Evolutionary conservation across 768 basidiomycete species (phyloP).

Genomic region (Pulveroboletus sp.): DNA sequence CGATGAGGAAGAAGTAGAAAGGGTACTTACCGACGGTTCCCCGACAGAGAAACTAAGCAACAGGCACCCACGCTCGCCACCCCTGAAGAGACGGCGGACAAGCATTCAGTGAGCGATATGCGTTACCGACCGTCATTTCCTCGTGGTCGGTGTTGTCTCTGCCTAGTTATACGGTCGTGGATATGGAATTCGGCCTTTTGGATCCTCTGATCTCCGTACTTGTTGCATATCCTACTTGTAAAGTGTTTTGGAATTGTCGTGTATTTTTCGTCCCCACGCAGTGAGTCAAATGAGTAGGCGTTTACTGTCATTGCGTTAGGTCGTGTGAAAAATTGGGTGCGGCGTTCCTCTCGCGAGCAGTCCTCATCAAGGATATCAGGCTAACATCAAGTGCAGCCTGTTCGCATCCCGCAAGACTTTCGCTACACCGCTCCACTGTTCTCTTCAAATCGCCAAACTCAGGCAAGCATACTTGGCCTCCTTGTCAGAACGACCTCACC

Average conservation of each 20-base stretch:
- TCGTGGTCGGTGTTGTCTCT: conserved; percentile 11
- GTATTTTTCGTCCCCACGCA: conserved; percentile 20
- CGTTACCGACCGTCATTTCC: conserved; percentile 23
- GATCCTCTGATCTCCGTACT: conserved; percentile 7
- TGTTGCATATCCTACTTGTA: conserved; percentile 30
- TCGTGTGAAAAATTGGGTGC: conserved; percentile 24
- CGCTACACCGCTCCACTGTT: background rate
- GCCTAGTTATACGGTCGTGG: conserved; percentile 9
- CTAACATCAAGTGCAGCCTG: conserved; percentile 24
- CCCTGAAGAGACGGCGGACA: conserved; percentile 50
- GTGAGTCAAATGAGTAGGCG: background rate
- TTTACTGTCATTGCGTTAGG: conserved; percentile 1
- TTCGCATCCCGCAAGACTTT: conserved; percentile 8
- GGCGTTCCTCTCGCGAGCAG: conserved; percentile 15
- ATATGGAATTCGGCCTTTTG: conserved; percentile 2
- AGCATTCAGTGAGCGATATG: conserved; percentile 12
- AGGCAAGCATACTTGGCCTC: conserved; percentile 3
- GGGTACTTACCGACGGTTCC: conserved; percentile 21
- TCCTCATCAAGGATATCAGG: conserved; percentile 27
- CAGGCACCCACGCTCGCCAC: conserved; percentile 32
- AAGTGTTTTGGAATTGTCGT: conserved; percentile 27
- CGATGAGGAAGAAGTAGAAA: conserved; percentile 35
- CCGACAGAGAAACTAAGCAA: conserved; percentile 19
- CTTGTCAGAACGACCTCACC: conserved; percentile 7
- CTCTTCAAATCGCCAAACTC: background rate